A percentile compares a stretch with the other conserved stretches of the same genome.
phyloP scores from a whole-genome alignment of 768 basidiomycete genomes.

The Suillus lakei region DNA sequence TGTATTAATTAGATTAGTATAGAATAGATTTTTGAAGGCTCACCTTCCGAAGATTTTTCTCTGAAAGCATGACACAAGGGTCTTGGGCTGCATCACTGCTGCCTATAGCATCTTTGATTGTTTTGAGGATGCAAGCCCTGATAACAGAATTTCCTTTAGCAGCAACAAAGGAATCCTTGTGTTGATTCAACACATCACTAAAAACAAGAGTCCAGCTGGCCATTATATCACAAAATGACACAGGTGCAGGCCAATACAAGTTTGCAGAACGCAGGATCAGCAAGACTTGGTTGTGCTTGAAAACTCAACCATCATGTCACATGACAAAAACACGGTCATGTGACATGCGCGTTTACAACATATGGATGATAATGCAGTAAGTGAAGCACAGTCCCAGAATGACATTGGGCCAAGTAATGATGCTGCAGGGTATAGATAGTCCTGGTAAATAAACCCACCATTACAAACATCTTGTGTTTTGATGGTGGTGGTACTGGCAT shows the following conservation, averaged over 20 bases:
- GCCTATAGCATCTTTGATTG: not conserved
- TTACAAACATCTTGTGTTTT: too few species aligned
- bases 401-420: too few species aligned
- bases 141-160: not conserved
- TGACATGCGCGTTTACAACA: too few species aligned
- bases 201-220: not conserved
- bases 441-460: too few species aligned
- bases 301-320: too few species aligned
- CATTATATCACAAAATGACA: not conserved
- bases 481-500: too few species aligned
- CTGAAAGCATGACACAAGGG: not conserved
- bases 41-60: not conserved
- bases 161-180: not conserved
- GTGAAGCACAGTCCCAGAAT: too few species aligned
- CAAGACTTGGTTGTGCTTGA: too few species aligned
- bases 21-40: not conserved
- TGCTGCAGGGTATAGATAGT: too few species aligned
- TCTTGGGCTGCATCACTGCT: not conserved
- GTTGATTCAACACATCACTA: not conserved
- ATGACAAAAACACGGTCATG: not conserved
- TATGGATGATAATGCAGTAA: too few species aligned
- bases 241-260: not conserved
- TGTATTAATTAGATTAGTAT: not conserved
- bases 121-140: not conserved
- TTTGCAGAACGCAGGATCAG: too few species aligned